phyloP scores from a whole-genome alignment of 805 yeast species.

The Yamadazyma scolyti region DNA sequence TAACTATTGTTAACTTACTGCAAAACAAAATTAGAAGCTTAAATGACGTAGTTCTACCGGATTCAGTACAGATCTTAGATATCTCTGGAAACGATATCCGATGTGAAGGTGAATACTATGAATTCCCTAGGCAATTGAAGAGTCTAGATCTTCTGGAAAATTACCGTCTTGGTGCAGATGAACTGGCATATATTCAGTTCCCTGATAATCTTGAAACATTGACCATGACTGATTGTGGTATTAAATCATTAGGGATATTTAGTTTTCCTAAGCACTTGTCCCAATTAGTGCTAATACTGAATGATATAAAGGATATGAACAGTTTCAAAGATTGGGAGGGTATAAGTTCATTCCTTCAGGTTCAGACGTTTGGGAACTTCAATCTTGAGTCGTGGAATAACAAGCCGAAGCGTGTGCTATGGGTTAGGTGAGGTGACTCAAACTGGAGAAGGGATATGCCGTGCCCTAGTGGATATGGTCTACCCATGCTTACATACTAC shows the following conservation, averaged over 20 bases:
- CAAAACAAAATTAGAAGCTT: constrained; percentile 6
- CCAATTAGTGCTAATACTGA: constrained; percentile 20
- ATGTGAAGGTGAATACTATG: constrained; percentile 1
- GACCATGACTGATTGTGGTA: constrained; percentile 6
- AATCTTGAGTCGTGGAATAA: too few species aligned
- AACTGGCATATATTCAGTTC: constrained; percentile 3
- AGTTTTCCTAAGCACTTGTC: constrained; percentile 25
- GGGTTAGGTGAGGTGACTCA: too few species aligned
- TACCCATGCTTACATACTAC: too few species aligned
- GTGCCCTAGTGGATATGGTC: too few species aligned
- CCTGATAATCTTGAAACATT: constrained; percentile 5
- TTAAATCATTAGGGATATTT: constrained; percentile 14
- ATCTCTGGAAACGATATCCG: constrained; percentile 6
- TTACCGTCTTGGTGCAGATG: background rate
- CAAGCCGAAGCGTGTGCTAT: too few species aligned
- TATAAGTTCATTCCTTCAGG: too few species aligned
- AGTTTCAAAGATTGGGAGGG: too few species aligned
- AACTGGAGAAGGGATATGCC: too few species aligned
- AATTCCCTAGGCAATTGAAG: constrained; percentile 3
- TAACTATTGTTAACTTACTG: constrained; percentile 9
- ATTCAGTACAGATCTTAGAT: constrained; percentile 6
- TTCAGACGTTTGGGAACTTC: too few species aligned
- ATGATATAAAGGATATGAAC: too few species aligned
- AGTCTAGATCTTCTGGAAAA: too few species aligned
- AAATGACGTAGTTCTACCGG: constrained; percentile 7